phyloP scores from a whole-genome alignment of 2,329 filamentous ascomycete species.

The Ophiostoma pallidulum region DNA sequence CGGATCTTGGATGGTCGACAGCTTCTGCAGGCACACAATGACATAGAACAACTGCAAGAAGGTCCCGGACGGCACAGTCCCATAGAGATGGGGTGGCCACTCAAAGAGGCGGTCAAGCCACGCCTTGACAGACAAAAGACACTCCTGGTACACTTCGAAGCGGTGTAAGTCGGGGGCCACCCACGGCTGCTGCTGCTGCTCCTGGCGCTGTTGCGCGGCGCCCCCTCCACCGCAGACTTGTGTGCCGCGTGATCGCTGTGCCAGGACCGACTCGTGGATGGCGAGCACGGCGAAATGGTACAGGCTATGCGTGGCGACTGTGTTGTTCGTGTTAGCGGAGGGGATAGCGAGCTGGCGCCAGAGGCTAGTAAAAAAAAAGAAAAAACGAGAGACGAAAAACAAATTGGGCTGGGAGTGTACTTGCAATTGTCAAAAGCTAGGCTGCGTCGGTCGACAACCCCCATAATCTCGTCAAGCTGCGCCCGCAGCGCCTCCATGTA shows the following conservation, averaged over 20 bases:
- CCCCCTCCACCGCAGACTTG: too few relatives aligned
- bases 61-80: slow-evolving; percentile 2
- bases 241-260: not conserved
- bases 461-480: slow-evolving; percentile 5
- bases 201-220: not conserved
- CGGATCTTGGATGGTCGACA: slow-evolving; percentile 23
- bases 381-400: too few relatives aligned
- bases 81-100: not conserved
- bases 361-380: not conserved
- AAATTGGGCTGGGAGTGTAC: too few relatives aligned
- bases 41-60: slow-evolving; percentile 11
- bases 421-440: not conserved
- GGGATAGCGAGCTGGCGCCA: not conserved
- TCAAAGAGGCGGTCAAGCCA: slow-evolving; percentile 13
- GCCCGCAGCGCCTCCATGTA: slow-evolving; percentile 3
- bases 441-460: not conserved
- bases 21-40: slow-evolving; percentile 11
- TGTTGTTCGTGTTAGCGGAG: not conserved
- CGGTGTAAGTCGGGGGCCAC: slow-evolving; percentile 6
- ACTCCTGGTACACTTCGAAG: slow-evolving; percentile 13
- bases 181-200: not conserved
- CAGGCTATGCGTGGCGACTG: slow-evolving; percentile 7
- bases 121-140: slow-evolving; percentile 9
- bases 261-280: slow-evolving; percentile 11
- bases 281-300: slow-evolving; percentile 11